Percentiles rank a stretch among this genome's conserved stretches.
phyloP scores from a whole-genome alignment of 2,329 filamentous ascomycete genomes.

The Phoma sp. region DNA sequence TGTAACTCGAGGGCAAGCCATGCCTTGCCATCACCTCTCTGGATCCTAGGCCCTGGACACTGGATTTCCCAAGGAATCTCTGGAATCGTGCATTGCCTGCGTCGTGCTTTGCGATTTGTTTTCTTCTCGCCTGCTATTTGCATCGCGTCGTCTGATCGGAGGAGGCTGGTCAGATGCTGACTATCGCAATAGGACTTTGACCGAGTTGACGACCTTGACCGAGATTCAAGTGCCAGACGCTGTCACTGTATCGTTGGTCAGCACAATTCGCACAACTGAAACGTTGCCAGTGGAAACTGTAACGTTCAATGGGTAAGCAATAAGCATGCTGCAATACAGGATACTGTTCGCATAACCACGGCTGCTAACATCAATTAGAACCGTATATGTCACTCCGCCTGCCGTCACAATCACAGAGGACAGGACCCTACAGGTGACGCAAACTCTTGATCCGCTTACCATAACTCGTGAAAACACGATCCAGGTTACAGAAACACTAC shows the following conservation, averaged over 20 bases:
- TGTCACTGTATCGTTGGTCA: neutral
- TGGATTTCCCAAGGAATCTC: neutral
- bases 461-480: neutral
- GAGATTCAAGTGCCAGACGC: neutral
- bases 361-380: too few species aligned
- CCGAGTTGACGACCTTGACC: neutral
- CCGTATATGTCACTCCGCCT: neutral
- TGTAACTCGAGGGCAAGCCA: too few species aligned
- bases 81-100: neutral
- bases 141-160: neutral
- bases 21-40: neutral
- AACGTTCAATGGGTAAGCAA: constrained; percentile 5
- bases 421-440: neutral
- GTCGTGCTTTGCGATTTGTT: constrained; percentile 1
- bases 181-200: constrained; percentile 3
- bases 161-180: constrained; percentile 1
- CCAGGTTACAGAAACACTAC: neutral
- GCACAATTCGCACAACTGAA: constrained; percentile 1
- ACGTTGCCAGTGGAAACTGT: neutral
- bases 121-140: neutral
- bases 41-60: neutral
- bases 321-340: too few species aligned
- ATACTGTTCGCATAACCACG: too few species aligned
- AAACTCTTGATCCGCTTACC: neutral
- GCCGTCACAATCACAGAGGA: neutral